phyloP scores from a whole-genome alignment of 2,329 filamentous ascomycete species.

The Thermothelomyces thermophilus region DNA sequence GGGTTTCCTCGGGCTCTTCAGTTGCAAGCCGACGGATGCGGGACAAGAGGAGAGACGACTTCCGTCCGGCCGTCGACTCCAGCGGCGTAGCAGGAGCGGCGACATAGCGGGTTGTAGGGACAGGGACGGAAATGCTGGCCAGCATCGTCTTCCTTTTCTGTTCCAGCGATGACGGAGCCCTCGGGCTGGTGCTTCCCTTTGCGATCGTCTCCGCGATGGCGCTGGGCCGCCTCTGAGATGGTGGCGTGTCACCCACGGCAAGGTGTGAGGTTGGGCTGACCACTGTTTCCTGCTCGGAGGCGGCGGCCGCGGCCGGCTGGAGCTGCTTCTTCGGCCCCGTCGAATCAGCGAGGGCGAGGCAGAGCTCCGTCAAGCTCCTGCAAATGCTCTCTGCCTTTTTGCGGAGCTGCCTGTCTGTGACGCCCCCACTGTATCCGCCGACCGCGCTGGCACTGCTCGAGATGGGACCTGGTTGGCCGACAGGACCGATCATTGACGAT shows the following conservation, averaged over 20 bases:
- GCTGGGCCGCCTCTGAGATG: constrained; percentile 37
- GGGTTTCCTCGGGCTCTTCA: constrained; percentile 42
- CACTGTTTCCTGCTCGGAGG: constrained; percentile 21
- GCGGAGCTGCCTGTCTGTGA: constrained; percentile 76
- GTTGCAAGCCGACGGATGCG: constrained; percentile 42
- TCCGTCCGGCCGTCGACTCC: constrained; percentile 38
- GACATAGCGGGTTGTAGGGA: constrained; percentile 41
- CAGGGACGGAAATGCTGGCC: constrained; percentile 31
- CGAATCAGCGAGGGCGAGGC: constrained; percentile 70
- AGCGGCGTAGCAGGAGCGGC: constrained; percentile 35
- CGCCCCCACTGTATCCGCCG: constrained; percentile 37
- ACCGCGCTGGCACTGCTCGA: constrained; percentile 60
- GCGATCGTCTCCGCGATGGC: constrained; percentile 35
- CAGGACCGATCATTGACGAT: constrained; percentile 68
- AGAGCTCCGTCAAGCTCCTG: constrained; percentile 85
- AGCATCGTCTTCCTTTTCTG: constrained; percentile 46
- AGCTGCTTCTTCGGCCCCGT: constrained; percentile 32
- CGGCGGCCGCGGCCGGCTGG: constrained; percentile 22
- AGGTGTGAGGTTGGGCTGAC: constrained; percentile 16
- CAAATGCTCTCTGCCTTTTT: constrained; percentile 91
- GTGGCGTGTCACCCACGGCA: constrained; percentile 20
- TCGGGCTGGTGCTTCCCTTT: constrained; percentile 30
- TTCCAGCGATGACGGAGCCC: constrained; percentile 46
- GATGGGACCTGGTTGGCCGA: constrained; percentile 61
- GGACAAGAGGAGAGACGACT: constrained; percentile 44